Conservation (phyloP, 306 rosid genomes). For the Prunus salicina region DNA sequence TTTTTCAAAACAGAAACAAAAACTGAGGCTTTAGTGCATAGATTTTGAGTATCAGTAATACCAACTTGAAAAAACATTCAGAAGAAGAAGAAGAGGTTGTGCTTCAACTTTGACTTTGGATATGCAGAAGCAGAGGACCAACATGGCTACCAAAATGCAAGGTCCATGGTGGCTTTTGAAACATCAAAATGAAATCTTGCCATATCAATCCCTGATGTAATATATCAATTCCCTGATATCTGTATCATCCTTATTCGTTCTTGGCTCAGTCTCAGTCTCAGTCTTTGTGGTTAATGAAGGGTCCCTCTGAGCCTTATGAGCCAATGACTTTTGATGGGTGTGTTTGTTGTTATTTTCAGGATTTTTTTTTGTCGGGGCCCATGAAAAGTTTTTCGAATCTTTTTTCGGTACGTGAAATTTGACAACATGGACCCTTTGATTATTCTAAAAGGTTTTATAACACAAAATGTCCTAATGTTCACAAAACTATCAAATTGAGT, state of each 20-base stretch:
- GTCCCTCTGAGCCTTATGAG: neutral
- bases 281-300: neutral
- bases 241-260: neutral
- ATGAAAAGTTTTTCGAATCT: too few relatives aligned
- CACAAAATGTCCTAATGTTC: too few relatives aligned
- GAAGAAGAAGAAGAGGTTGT: neutral
- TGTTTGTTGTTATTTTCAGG: too few relatives aligned
- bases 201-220: neutral
- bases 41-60: neutral
- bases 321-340: neutral
- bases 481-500: too few relatives aligned
- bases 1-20: too few relatives aligned
- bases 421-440: too few relatives aligned
- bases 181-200: neutral
- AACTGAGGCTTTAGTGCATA: neutral
- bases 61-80: neutral
- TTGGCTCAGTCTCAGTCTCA: neutral
- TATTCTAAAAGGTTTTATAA: too few relatives aligned
- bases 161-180: too few relatives aligned
- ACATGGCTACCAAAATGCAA: neutral
- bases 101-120: neutral
- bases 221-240: neutral
- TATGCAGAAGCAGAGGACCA: slow-evolving; percentile 1
- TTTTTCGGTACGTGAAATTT: too few relatives aligned
- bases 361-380: too few relatives aligned